phyloP scores from a whole-genome alignment of 2,329 filamentous ascomycete species.

The Magnaporthiopsis incrustans region DNA sequence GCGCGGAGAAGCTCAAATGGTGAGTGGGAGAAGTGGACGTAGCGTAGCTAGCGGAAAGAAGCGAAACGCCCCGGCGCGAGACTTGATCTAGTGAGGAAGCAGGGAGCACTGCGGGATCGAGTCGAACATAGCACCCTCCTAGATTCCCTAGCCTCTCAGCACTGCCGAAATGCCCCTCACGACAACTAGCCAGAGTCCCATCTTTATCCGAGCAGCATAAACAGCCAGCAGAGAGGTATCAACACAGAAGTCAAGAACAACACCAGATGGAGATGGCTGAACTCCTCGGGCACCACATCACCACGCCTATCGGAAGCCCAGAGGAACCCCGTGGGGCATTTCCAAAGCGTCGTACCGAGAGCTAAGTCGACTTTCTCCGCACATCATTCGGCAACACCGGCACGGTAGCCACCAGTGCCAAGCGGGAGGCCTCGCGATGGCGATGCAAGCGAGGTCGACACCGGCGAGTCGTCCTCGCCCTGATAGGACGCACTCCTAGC shows the following conservation, averaged over 20 bases:
- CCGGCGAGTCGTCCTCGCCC: background rate
- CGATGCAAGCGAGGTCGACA: background rate
- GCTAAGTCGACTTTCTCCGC: background rate
- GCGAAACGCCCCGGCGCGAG: background rate
- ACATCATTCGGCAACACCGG: background rate
- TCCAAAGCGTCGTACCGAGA: background rate
- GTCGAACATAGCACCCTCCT: background rate
- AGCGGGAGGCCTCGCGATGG: background rate
- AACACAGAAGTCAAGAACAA: background rate
- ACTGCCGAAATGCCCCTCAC: background rate
- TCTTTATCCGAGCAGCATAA: background rate
- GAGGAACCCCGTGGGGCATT: background rate
- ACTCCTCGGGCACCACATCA: background rate
- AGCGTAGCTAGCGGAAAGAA: background rate
- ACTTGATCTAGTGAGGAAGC: background rate
- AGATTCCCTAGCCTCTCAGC: background rate
- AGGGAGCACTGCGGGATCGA: background rate
- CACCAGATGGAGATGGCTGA: background rate
- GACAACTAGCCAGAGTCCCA: background rate
- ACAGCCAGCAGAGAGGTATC: background rate
- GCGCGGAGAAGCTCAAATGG: background rate
- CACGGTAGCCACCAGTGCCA: background rate
- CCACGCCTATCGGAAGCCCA: background rate
- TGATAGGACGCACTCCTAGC: background rate
- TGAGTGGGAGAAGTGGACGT: background rate